These are phyloP conservation scores for Saturnispora besseyi DNA, from an alignment of 805 yeast species.

Conservation along the genomic window DNA sequence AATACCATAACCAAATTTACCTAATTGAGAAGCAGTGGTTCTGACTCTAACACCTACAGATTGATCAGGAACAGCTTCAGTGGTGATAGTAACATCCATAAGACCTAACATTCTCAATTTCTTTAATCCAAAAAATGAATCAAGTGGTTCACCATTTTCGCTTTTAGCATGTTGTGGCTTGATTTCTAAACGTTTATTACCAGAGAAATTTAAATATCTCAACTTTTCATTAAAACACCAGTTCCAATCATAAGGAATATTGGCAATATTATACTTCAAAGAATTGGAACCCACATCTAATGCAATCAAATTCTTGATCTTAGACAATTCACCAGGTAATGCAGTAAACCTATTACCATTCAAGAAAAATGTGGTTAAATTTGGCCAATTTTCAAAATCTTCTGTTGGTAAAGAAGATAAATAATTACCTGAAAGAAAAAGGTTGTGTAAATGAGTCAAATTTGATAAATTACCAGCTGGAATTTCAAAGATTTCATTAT, in stretches of 20 bases:
- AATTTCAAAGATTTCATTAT: constrained; percentile 76
- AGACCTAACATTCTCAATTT: constrained; percentile 69
- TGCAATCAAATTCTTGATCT: constrained; percentile 50
- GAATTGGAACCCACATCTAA: constrained; percentile 89
- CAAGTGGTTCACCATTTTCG: constrained; percentile 55
- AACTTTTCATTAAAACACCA: constrained; percentile 81
- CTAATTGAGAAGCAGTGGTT: constrained; percentile 75
- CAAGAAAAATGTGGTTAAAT: constrained; percentile 53
- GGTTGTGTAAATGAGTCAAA: constrained; percentile 46
- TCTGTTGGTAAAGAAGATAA: constrained; percentile 77
- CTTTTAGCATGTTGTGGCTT: constrained; percentile 47
- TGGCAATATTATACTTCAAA: constrained; percentile 83
- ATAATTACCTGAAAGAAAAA: constrained; percentile 78
- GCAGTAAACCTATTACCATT: constrained; percentile 83
- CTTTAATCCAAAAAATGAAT: constrained; percentile 53
- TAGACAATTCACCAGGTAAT: constrained; percentile 80
- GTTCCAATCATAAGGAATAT: constrained; percentile 96
- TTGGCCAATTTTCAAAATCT: constrained; percentile 55
- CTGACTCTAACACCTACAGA: constrained; percentile 74
- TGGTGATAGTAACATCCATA: constrained; percentile 91
- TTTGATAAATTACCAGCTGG: constrained; percentile 63
- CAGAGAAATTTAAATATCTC: constrained; percentile 79
- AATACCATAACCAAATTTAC: constrained; percentile 78
- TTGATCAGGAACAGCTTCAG: constrained; percentile 86
- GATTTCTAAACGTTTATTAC: constrained; percentile 86